Percentiles rank a stretch among this genome's conserved stretches.
Conservation (phyloP, 768 basidiomycete genomes). For the Wakefieldia striispora region DNA sequence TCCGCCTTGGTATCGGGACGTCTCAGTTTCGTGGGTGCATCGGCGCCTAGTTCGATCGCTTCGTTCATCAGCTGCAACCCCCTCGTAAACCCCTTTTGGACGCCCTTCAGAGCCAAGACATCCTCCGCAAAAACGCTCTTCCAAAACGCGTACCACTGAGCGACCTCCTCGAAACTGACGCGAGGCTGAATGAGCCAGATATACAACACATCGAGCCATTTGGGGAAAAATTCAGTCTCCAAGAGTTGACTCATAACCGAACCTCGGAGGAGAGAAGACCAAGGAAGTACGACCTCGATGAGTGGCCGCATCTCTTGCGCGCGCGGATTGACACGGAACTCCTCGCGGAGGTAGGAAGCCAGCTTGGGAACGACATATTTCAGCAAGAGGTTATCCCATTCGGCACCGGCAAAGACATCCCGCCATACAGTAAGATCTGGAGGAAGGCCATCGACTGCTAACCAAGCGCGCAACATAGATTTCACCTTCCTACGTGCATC, state of each 20-base stretch:
- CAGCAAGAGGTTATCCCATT: constrained; percentile 91
- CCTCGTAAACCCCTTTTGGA: constrained; percentile 78
- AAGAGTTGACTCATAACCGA: constrained; percentile 82
- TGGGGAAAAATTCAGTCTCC: constrained; percentile 93
- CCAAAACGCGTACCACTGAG: constrained; percentile 92
- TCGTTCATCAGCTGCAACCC: constrained; percentile 94
- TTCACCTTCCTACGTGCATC: constrained; percentile 88
- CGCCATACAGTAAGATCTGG: constrained; percentile 79
- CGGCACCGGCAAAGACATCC: constrained; percentile 74
- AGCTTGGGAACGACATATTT: constrained; percentile 93
- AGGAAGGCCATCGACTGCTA: constrained; percentile 66
- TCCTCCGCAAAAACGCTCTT: constrained; percentile 71
- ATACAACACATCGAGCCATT: constrained; percentile 91
- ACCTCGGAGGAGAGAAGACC: constrained; percentile 70
- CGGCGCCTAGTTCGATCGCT: constrained; percentile 82
- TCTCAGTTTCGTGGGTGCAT: constrained; percentile 64
- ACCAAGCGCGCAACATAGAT: constrained; percentile 74
- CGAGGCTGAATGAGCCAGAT: constrained; percentile 90
- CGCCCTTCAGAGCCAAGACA: constrained; percentile 61
- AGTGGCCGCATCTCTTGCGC: constrained; percentile 86
- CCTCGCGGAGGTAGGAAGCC: constrained; percentile 73
- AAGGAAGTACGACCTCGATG: constrained; percentile 62
- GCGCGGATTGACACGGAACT: constrained; percentile 89
- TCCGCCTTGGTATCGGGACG: constrained; percentile 67
- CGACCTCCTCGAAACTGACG: constrained; percentile 89